Base-by-base conservation (phyloP, 2,329 filamentous ascomycete species). In the Fusarium penzigii region DNA sequence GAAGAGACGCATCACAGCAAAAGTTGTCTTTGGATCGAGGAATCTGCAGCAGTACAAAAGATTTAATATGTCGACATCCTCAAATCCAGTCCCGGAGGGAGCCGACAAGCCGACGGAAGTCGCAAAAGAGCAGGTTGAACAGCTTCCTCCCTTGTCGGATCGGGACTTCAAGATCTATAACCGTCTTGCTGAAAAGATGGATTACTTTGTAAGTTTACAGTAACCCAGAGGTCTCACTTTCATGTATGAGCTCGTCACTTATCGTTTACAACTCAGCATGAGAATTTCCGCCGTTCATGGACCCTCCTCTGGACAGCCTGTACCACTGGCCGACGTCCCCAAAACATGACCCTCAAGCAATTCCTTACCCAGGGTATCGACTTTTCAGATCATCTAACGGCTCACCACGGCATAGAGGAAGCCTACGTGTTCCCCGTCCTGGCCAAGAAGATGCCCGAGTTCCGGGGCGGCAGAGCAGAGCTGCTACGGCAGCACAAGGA, bases 391-490 rank as follows among this genome's bases (percentile, higher is more conserved):
- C 81, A 88, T 52, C 83, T 96, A n/a, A 81, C 83, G 10, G 72
- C 82, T 51, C 92, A 96, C 73, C 92, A 96, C 75, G 76, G 75
- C 51, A 93, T 96, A 65, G 92, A 96, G 70, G 92, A 97, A 71
- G 73, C 77, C 29, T 83, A 91, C 68, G 78, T 96, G 39, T 96
- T 96, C 70, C 92, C 92, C 1, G 66, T 86, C 1, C 80, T 96
- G 2, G 90, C 88, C 12, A 76, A 75, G 62, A 86, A 84, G 60
- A 95, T 95, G 90, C 85, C 89, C 6, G 86, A 89, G 59, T 96
- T 96, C 67, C 76, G 77, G 17, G 56, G 60, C 49, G 65, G 63
- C n/a, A 59, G 62, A 3, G 78, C 86, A 13, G 81, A 88, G 65
- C 73, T 94, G 43, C 70, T 94, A 46, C 79, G 74, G 8, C 90